Base-by-base conservation (phyloP, 1,284 basidiomycete species). In the Irpex rosettiformis region DNA sequence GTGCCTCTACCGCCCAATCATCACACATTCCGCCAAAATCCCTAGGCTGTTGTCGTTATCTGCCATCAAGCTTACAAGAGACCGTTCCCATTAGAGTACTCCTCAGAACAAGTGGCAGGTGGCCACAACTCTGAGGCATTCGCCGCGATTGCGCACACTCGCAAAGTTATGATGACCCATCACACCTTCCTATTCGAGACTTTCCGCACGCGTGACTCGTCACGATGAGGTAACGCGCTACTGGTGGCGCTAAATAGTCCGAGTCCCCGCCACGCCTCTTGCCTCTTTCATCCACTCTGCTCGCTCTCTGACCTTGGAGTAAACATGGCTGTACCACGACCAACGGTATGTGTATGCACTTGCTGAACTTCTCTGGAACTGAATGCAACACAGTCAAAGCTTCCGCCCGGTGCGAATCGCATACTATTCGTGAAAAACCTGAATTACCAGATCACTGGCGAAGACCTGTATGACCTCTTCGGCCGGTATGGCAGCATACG, bases 401-500 rank as follows among this genome's bases (percentile, higher is more conserved):
- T 93, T 21, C 90, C 91, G 4, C 87, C 90, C 29, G 91, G 91
- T 54, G 91, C 90, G 16, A 93, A 93, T 69, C 84, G 91, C 53
- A 91, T 93, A 58, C 79, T 93, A 47, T 93, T 93, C 66, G 88
- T 93, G 29, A 93, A 93, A 77, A 96, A 96, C 69, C 77, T 96
- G 61, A 96, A 95, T 75, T 99, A 98, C 78, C 89, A 90, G 73
- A 98, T 96, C 66, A 91, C 87, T 47, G 96, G 94, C 52, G 88
- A 94, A 60, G 96, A 98, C 73, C 76, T 98, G 63, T 98, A 98
- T 74, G 96, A 99, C 75, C 81, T 99, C 59, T 99, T 99, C 70
- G 96, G 96, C 57, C 91, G 94, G 62, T 99, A 99, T 77, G 96
- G 96, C 47, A 93, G 93, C 65, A 94, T 99, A 69, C 88, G 96